Percentiles rank a stretch among this genome's conserved stretches.
Evolutionary conservation across 305 asterid genomes (phyloP).

Genomic region (Plantago lanceolata): DNA sequence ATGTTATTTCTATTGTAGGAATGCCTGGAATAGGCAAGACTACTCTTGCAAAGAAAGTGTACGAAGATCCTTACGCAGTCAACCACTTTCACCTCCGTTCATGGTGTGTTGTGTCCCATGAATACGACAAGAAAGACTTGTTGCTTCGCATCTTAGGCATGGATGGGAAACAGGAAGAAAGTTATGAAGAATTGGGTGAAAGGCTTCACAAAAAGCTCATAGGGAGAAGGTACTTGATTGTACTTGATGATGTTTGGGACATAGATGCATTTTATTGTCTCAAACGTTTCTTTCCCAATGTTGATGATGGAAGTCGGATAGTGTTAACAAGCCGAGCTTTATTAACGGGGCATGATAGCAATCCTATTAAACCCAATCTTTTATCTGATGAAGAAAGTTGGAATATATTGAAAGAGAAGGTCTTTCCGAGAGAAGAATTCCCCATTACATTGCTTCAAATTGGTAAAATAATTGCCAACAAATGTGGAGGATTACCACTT

Average conservation of each 20-base stretch:
- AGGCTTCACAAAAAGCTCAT: constrained; percentile 2
- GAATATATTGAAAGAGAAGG: constrained; percentile 7
- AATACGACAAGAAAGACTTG: no score
- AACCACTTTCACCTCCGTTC: no score
- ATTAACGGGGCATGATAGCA: not conserved
- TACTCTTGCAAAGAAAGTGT: no score
- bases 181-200: not conserved
- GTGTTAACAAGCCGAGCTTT: constrained; percentile 15
- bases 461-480: constrained; percentile 17
- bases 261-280: constrained; percentile 13
- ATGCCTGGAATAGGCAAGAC: no score
- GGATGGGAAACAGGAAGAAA: not conserved
- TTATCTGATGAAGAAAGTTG: constrained; percentile 15
- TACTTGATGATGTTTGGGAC: constrained; percentile 31
- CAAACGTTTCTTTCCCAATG: constrained; percentile 12
- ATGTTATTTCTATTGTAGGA: no score
- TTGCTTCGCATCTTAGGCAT: no score
- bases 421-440: constrained; percentile 7
- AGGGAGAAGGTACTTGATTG: constrained; percentile 22
- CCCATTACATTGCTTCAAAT: constrained; percentile 1
- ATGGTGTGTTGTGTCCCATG: no score
- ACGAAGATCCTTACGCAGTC: no score
- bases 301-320: constrained; percentile 23
- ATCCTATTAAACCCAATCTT: not conserved
- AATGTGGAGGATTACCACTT: constrained; percentile 23